A percentile compares a stretch with the other conserved stretches of the same genome.
These are phyloP conservation scores for Rhypophila decipiens DNA, from an alignment of 495 filamentous ascomycete genomes.

Conservation along the genomic window DNA sequence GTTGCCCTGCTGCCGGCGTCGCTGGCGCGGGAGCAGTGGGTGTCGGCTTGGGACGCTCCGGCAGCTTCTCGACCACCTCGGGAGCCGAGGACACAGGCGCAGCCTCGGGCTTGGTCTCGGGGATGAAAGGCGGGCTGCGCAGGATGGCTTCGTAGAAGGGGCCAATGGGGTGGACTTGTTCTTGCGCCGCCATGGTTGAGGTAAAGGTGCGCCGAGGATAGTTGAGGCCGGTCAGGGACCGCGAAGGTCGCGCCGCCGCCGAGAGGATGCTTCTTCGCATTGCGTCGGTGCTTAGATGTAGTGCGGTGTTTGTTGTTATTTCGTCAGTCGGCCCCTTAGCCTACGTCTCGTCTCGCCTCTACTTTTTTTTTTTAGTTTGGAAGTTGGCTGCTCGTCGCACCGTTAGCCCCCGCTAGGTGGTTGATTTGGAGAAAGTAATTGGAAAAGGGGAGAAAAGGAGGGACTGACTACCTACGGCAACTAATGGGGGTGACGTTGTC, in stretches of 20 bases:
- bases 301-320: too few relatives aligned
- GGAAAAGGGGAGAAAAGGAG: too few relatives aligned
- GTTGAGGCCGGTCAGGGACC: conserved; percentile 17
- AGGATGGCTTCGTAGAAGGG: conserved; percentile 43
- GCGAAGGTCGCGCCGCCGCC: conserved; percentile 13
- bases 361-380: too few relatives aligned
- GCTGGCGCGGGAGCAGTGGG: conserved; percentile 13
- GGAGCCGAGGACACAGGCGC: conserved; percentile 12
- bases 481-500: too few relatives aligned
- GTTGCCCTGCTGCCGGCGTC: conserved; percentile 19
- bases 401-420: too few relatives aligned
- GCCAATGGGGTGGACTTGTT: conserved; percentile 30
- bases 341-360: too few relatives aligned
- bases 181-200: conserved; percentile 10
- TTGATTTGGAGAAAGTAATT: too few relatives aligned
- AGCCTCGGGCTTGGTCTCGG: conserved; percentile 20
- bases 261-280: conserved; percentile 22
- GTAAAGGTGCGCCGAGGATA: conserved; percentile 18
- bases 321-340: neutral
- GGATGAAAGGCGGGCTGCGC: conserved; percentile 31
- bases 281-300: neutral
- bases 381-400: too few relatives aligned
- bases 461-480: too few relatives aligned
- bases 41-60: conserved; percentile 36
- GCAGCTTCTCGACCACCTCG: conserved; percentile 21